Evolutionary conservation across 331 rosid genomes (phyloP).

Genomic region (Quercus phellos): DNA sequence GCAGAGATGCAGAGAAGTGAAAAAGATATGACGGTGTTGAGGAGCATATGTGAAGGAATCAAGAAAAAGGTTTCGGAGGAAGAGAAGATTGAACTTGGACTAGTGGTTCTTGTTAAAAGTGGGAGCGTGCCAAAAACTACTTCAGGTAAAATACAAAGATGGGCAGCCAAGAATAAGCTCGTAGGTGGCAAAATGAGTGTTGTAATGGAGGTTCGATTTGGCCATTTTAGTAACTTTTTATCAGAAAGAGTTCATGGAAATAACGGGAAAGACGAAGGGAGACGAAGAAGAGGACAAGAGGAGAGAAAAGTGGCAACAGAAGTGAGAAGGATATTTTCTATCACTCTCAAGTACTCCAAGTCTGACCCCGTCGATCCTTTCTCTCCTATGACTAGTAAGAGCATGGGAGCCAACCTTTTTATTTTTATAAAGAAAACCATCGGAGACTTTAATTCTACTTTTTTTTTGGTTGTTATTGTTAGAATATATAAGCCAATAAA

Average conservation of each 20-base stretch:
- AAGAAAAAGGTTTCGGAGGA: slow-evolving; percentile 32
- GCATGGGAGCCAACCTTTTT: too few species aligned
- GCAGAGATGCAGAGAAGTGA: slow-evolving; percentile 49
- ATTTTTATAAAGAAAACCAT: too few species aligned
- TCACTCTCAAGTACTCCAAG: slow-evolving; percentile 9
- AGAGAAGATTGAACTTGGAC: slow-evolving; percentile 47
- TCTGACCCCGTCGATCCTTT: slow-evolving; percentile 20
- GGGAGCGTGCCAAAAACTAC: slow-evolving; percentile 69
- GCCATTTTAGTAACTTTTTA: background rate
- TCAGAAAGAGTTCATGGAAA: background rate
- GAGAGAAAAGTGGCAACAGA: background rate
- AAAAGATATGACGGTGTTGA: slow-evolving; percentile 22
- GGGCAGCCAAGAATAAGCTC: slow-evolving; percentile 53
- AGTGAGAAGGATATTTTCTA: background rate
- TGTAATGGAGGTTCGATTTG: slow-evolving; percentile 49
- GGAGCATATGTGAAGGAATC: slow-evolving; percentile 42
- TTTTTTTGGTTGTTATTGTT: too few species aligned
- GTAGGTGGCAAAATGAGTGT: slow-evolving; percentile 40
- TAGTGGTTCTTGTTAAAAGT: slow-evolving; percentile 56
- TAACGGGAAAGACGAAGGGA: too few species aligned
- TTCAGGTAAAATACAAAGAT: slow-evolving; percentile 67
- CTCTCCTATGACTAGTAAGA: slow-evolving; percentile 25
- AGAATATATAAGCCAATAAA: too few species aligned
- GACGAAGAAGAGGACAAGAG: background rate
- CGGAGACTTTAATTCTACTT: too few species aligned